Evolutionary conservation across 1,284 basidiomycete genomes (phyloP), one percentile per base, ranked within the genome.

Genomic region (Austropuccinia psidii): DNA sequence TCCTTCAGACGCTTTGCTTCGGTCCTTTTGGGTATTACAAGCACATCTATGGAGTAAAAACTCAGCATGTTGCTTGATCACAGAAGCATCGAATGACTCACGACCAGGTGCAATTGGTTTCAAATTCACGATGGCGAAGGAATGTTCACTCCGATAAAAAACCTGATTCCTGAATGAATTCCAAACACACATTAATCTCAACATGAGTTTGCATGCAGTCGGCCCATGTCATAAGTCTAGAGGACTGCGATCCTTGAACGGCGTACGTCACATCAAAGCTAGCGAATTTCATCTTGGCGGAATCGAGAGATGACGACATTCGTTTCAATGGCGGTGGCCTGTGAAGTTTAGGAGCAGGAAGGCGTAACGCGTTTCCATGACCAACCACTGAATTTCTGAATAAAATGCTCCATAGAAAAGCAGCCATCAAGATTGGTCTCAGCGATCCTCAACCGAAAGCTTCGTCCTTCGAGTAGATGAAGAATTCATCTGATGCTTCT

Each of bases 31-130:
- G 80, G 79, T 31, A 80, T 78, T 33, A 80, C 78, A 33, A 80
- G 65, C 1, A 79, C 77, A 54, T 72, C 69, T 66, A 33, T 15
- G 24, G 9, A 65, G 45, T 11, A 21, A 15, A 39, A 35, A n/a
- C n/a, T n/a, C n/a, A 57, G 27, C 27, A 24, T 17, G 7, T 39
- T 6, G 15, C 11, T 21, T 27, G 45, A 6, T 41, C 13, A 8
- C 37, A 37, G 2, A 49, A 54, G 24, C 19, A 47, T 31, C 11
- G 11, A 21, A n/a, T n/a, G n/a, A 62, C 69, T 47, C 54, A 65
- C 79, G 80, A 0, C 79, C 78, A 0, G 79, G 79, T 0, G 79
- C 79, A 33, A 80, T 77, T 24, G 80, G 80, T 70, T 79, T 79
- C 24, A 80, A 76, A 74, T 80, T 80, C 47, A 80, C 80, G 49